Evolutionary conservation across 2,329 filamentous ascomycete genomes (phyloP).

Genomic region (Corniculantispora saksenae): DNA sequence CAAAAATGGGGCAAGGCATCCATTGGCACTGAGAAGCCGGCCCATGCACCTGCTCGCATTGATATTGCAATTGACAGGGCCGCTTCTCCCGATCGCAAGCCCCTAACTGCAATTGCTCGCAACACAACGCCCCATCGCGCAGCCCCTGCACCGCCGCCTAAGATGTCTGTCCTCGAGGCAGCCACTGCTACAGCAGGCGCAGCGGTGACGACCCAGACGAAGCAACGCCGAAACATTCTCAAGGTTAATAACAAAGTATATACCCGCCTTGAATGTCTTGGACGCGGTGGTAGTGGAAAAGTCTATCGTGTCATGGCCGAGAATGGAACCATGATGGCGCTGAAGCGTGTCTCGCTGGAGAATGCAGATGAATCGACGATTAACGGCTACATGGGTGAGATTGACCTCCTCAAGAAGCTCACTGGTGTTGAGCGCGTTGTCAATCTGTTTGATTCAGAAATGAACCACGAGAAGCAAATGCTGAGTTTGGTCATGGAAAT

Average conservation of each 20-base stretch:
- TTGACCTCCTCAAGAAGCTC: slow-evolving; percentile 82
- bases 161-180: slow-evolving; percentile 94
- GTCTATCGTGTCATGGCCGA: slow-evolving; percentile 97
- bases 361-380: slow-evolving; percentile 84
- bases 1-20: slow-evolving; percentile 64
- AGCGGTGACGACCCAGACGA: slow-evolving; percentile 69
- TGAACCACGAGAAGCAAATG: slow-evolving; percentile 88
- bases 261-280: slow-evolving; percentile 85
- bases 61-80: slow-evolving; percentile 42
- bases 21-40: slow-evolving; percentile 56
- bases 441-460: slow-evolving; percentile 85
- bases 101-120: slow-evolving; percentile 50
- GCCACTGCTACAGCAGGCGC: slow-evolving; percentile 83
- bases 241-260: slow-evolving; percentile 90
- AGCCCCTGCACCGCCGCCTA: slow-evolving; percentile 81
- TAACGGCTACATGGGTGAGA: slow-evolving; percentile 89
- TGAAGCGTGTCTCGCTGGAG: slow-evolving; percentile 90
- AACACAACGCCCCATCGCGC: slow-evolving; percentile 75
- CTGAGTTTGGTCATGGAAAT: slow-evolving; percentile 96
- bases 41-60: slow-evolving; percentile 50
- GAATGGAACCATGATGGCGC: slow-evolving; percentile 90
- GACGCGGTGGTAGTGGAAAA: slow-evolving; percentile 87
- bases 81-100: slow-evolving; percentile 57
- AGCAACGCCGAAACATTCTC: slow-evolving; percentile 79
- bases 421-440: slow-evolving; percentile 87